These are phyloP conservation scores for Circinella minor DNA, from an alignment of 371 early-diverging fungal genomes.

Conservation along the genomic window DNA sequence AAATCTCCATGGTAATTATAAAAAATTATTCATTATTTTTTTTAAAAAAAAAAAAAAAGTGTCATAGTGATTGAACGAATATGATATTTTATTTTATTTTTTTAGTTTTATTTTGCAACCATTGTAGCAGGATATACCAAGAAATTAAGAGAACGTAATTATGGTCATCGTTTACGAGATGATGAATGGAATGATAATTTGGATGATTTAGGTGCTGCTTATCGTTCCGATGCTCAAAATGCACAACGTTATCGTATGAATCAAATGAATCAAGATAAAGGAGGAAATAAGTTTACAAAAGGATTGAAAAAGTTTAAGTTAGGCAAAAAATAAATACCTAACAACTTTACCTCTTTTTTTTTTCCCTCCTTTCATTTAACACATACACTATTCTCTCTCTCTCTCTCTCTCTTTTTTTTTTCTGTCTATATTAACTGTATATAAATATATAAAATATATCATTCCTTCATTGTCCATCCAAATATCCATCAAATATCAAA, in stretches of 20 bases:
- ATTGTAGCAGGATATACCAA: constrained; percentile 41
- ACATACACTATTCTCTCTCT: no score
- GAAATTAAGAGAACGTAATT: constrained; percentile 43
- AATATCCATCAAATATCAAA: no score
- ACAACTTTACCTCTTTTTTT: no score
- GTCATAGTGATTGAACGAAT: no score
- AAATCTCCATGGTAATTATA: constrained; percentile 40
- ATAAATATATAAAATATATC: constrained; percentile 3
- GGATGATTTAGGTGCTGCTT: constrained; percentile 41
- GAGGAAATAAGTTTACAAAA: constrained; percentile 29
- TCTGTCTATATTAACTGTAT: background rate
- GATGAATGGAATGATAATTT: constrained; percentile 54
- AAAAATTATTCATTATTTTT: no score
- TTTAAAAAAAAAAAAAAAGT: no score
- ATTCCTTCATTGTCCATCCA: background rate
- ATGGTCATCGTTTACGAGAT: constrained; percentile 56
- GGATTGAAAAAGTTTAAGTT: constrained; percentile 31
- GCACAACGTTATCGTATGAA: constrained; percentile 48
- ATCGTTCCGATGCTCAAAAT: constrained; percentile 43
- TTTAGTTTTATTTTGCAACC: constrained; percentile 46
- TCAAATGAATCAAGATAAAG: constrained; percentile 27
- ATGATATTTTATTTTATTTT: background rate
- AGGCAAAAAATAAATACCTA: constrained; percentile 17
- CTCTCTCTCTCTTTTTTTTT: constrained; percentile 2
- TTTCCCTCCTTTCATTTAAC: no score